Base-by-base conservation (phyloP, 2,329 filamentous ascomycete genomes). In the Zymoseptoria brevis region DNA sequence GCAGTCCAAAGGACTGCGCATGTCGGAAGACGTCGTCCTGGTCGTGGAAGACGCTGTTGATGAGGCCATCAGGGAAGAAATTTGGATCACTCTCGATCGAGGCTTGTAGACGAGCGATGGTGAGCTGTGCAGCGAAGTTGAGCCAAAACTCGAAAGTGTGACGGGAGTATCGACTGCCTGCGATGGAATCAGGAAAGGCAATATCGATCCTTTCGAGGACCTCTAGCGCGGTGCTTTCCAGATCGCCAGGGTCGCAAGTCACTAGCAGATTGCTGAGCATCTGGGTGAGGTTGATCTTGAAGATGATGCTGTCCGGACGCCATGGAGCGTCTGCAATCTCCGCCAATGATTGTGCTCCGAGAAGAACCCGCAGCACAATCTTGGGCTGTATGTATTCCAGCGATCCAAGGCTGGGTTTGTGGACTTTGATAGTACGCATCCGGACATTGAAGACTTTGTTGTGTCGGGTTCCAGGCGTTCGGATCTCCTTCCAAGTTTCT, bases 261-360 rank as follows among this genome's bases (percentile, higher is more conserved):
- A 64, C 57, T 11, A 73, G 62, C 60, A 79, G 68, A 11, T 67
- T 68, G 55, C 72, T 75, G 0, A 75, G 72, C 62, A 80, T 72
- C 1, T 73, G 62, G 1, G 76, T 67, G 8, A 80, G 63, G 60
- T 81, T 81, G 48, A 76, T 72, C 53, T 74, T 71, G 62, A 76
- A 76, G 8, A 81, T 55, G 24, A 80, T 60, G 21, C 72, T 65
- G 60, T 79, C 75, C 0, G 77, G 67, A 53, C 72, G 67, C 71
- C 71, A 73, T 8, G 64, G 56, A 1, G 71, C 74, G 57, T 66
- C 55, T 26, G 65, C 66, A 29, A 68, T 66, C 7, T 63, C 58
- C 3, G 64, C 58, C 22, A 22, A 22, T 5, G 51, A 53, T 2
- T 24, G 21, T 4, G 59, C 55, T 3, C 71, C 72, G 22, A 79